Percentiles rank a stretch among this genome's conserved stretches.
These are phyloP conservation scores for Pisolithus tinctorius DNA, from an alignment of 768 basidiomycete genomes.

Conservation along the genomic window DNA sequence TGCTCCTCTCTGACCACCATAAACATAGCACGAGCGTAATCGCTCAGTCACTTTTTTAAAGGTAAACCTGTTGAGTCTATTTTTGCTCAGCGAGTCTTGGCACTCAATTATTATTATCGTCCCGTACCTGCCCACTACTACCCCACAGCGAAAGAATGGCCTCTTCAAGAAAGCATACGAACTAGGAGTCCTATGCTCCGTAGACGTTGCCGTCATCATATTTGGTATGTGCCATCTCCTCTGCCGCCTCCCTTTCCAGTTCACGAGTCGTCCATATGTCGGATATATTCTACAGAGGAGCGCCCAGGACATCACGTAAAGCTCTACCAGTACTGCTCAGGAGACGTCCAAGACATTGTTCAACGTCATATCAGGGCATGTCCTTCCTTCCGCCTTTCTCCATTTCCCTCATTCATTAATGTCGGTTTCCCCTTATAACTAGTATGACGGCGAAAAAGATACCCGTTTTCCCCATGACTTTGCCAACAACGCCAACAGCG, in stretches of 20 bases:
- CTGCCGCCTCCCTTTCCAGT: neutral
- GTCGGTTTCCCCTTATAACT: neutral
- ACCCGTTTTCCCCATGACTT: conserved; percentile 45
- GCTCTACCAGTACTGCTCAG: conserved; percentile 76
- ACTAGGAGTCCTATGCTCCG: conserved; percentile 84
- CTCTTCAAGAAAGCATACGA: conserved; percentile 91
- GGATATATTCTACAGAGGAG: conserved; percentile 57
- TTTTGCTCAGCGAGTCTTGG: conserved; percentile 41
- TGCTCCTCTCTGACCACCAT: conserved; percentile 29
- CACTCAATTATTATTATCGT: conserved; percentile 32
- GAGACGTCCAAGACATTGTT: conserved; percentile 63
- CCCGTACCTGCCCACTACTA: conserved; percentile 7
- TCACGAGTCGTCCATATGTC: conserved; percentile 8
- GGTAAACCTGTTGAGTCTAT: conserved; percentile 56
- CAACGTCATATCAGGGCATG: conserved; percentile 56
- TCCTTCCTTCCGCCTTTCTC: conserved; percentile 1
- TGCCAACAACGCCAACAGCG: conserved; percentile 26
- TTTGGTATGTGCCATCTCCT: conserved; percentile 48
- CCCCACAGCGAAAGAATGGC: conserved; percentile 72
- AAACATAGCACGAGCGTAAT: conserved; percentile 82
- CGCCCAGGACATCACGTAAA: conserved; percentile 73
- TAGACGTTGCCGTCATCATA: conserved; percentile 84
- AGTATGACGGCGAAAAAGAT: conserved; percentile 51
- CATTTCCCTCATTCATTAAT: neutral
- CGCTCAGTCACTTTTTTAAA: conserved; percentile 89